Evolutionary conservation across 768 basidiomycete species (phyloP).

Genomic region (Chalciporus chontae): DNA sequence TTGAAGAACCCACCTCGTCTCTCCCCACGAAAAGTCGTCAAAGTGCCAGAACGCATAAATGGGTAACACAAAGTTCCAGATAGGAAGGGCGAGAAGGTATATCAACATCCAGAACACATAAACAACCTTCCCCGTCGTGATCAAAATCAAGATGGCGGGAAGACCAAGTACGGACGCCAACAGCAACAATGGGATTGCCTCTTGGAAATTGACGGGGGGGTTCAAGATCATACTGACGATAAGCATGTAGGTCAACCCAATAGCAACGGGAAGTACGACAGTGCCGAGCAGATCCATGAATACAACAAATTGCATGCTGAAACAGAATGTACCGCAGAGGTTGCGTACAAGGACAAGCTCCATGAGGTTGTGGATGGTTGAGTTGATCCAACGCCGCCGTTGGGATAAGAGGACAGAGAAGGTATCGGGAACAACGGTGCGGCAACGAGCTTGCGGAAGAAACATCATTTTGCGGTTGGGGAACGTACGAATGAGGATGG

Average conservation of each 20-base stretch:
- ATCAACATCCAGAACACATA: constrained; percentile 99
- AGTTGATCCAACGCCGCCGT: constrained; percentile 98
- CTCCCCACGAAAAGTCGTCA: constrained; percentile 99
- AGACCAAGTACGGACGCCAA: constrained; percentile 90
- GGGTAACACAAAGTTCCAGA: constrained; percentile 95
- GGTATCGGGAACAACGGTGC: constrained; percentile 95
- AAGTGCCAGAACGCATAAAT: constrained; percentile 99
- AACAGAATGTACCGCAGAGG: constrained; percentile 98
- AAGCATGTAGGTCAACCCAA: constrained; percentile 84
- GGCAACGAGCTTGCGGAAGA: constrained; percentile 90
- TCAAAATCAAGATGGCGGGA: constrained; percentile 86
- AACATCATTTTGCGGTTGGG: constrained; percentile 99
- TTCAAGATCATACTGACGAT: constrained; percentile 75
- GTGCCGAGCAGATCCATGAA: constrained; percentile 95
- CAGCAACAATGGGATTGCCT: constrained; percentile 91
- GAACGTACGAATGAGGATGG: constrained; percentile 93
- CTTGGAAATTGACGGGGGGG: constrained; percentile 82
- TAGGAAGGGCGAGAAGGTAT: constrained; percentile 86
- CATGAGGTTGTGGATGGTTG: constrained; percentile 99
- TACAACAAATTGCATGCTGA: constrained; percentile 99
- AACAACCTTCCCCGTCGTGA: constrained; percentile 92
- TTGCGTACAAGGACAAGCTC: constrained; percentile 96
- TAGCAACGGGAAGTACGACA: constrained; percentile 91
- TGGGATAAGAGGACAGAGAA: constrained; percentile 93
- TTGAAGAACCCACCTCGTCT: constrained; percentile 70